Base-by-base conservation (phyloP, 1,139 yeast species). In the Arxiozyma slooffiae region DNA sequence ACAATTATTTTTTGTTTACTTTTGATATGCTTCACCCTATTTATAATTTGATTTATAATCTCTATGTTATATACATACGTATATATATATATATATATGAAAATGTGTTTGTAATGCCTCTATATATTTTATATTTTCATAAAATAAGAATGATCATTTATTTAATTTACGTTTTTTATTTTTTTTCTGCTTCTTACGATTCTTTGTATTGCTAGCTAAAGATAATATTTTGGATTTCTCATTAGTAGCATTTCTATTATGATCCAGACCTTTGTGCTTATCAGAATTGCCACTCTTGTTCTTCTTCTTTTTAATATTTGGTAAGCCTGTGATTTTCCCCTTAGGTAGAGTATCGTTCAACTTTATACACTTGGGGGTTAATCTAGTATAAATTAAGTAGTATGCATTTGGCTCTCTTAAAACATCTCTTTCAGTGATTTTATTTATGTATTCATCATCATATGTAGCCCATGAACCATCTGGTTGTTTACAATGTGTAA, bases 391-490 rank as follows among this genome's bases (percentile, higher is more conserved):
- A 34, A 92, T 73, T 67, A 92, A 75, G 56, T 89, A 90, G 70
- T 92, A 92, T 2, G 97, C 97, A 38, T 88, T 81, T 24, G 94
- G 87, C 62, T 88, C 95, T 60, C 79, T 78, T 59, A 88, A 72
- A 1, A 88, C 96, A 49, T 79, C 81, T 51, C 79, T 74, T 62
- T 86, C 94, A 43, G 82, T 76, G 50, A 87, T 80, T 54, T 75
- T 76, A 61, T 86, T 85, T 57, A 88, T 81, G 62, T 82, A 81
- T 61, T 92, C 97, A 64, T 92, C 99, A 66, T 92, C 97, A 66
- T 90, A 92, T 11, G 90, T 84, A 37, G 88, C 82, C 98, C 98
- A 92, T 1, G 83, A 69, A 1, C 88, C 88, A 66, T 87, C 92
- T 1, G 97, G 96, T 66, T 90, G 96, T 55, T 85, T 79, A 63